phyloP scores from a whole-genome alignment of 805 yeast genomes.

The Nakazawaea sp. region DNA sequence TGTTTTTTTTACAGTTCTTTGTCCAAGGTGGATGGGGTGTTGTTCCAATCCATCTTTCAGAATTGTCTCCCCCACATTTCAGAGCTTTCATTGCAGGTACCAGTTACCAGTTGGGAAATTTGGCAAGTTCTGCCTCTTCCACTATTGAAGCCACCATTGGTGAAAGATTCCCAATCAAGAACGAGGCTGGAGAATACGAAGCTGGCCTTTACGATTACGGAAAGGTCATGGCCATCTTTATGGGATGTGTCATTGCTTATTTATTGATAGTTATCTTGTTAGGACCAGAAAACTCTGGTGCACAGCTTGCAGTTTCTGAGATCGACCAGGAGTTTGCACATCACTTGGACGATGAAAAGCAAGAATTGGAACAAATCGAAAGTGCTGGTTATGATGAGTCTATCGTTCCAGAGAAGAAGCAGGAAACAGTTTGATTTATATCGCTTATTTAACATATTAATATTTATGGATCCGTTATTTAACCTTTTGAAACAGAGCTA shows the following conservation, averaged over 20 bases:
- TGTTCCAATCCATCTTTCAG: constrained; percentile 54
- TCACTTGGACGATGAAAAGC: constrained; percentile 6
- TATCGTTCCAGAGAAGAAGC: too few species aligned
- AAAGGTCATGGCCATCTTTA: constrained; percentile 59
- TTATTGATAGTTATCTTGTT: constrained; percentile 41
- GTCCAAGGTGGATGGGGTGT: constrained; percentile 73
- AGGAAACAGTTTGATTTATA: too few species aligned
- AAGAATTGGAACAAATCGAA: constrained; percentile 4
- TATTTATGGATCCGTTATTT: too few species aligned
- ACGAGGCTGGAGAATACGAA: constrained; percentile 19
- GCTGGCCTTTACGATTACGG: constrained; percentile 40
- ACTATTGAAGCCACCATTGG: constrained; percentile 65
- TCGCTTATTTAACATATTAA: too few species aligned
- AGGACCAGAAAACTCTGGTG: constrained; percentile 54
- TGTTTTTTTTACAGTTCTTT: constrained; percentile 51
- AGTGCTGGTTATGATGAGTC: neutral
- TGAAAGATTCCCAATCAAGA: constrained; percentile 39
- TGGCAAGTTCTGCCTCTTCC: constrained; percentile 58
- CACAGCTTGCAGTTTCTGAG: constrained; percentile 15
- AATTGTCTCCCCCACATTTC: constrained; percentile 55
- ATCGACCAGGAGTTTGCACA: constrained; percentile 1
- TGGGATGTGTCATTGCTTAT: constrained; percentile 55
- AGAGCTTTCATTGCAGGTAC: constrained; percentile 57
- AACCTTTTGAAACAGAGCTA: too few species aligned
- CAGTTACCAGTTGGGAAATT: constrained; percentile 61